Evolutionary conservation across 805 yeast species (phyloP).

Genomic region (Scheffersomyces stipitis): DNA sequence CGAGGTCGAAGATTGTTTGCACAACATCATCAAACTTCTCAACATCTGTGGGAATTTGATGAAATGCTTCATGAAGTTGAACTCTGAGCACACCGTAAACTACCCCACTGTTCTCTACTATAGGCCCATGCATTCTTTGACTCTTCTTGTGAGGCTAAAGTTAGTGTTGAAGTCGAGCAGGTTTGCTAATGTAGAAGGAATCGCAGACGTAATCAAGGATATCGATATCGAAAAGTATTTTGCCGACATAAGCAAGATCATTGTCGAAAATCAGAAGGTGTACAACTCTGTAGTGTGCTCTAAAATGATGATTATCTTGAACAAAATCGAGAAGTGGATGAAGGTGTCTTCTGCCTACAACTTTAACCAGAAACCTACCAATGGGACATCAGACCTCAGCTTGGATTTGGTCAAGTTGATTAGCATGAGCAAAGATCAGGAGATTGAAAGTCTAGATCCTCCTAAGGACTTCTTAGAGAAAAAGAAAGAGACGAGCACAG

Average conservation of each 20-base stretch:
- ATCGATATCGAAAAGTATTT: slow-evolving; percentile 21
- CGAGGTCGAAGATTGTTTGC: slow-evolving; percentile 32
- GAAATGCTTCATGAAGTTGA: slow-evolving; percentile 42
- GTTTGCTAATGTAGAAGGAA: slow-evolving; percentile 24
- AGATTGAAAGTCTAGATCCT: slow-evolving; percentile 28
- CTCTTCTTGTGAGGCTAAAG: slow-evolving; percentile 47
- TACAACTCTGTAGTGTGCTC: slow-evolving; percentile 21
- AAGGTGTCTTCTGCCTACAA: slow-evolving; percentile 16
- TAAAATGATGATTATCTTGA: slow-evolving; percentile 21
- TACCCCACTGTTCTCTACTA: slow-evolving; percentile 55
- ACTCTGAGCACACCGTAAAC: slow-evolving; percentile 32
- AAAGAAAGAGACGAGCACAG: background rate
- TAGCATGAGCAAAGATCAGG: slow-evolving; percentile 29
- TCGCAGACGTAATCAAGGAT: slow-evolving; percentile 7
- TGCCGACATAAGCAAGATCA: slow-evolving; percentile 14
- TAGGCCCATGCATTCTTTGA: slow-evolving; percentile 53
- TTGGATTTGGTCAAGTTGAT: slow-evolving; percentile 25
- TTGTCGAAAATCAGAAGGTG: slow-evolving; percentile 17
- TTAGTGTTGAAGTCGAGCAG: slow-evolving; percentile 40
- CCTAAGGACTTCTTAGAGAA: slow-evolving; percentile 17
- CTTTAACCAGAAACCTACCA: slow-evolving; percentile 1
- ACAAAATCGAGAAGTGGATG: slow-evolving; percentile 29
- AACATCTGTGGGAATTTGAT: slow-evolving; percentile 47
- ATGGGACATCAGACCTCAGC: background rate
- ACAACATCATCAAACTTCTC: slow-evolving; percentile 42